These are phyloP conservation scores for Ambrosiella beaveri DNA, from an alignment of 2,329 filamentous ascomycete species.

Conservation along the genomic window DNA sequence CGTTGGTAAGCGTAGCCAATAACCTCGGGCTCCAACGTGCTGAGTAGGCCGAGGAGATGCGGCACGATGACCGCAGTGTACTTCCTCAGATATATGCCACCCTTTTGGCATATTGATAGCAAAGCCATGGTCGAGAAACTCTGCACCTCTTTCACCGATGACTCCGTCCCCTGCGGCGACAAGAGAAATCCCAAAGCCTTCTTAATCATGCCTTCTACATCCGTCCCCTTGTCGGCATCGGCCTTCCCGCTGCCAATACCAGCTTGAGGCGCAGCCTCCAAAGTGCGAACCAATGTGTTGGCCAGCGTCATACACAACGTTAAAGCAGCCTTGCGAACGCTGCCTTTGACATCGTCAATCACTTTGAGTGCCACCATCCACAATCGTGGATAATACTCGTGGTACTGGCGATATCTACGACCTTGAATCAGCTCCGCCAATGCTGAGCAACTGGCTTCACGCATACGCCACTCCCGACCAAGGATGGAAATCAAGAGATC, in stretches of 20 bases:
- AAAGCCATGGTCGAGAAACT: slow-evolving; percentile 68
- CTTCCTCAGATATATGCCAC: slow-evolving; percentile 57
- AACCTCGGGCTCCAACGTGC: slow-evolving; percentile 71
- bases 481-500: slow-evolving; percentile 76
- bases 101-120: slow-evolving; percentile 77
- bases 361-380: slow-evolving; percentile 81
- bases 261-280: slow-evolving; percentile 55
- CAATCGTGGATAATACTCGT: slow-evolving; percentile 67
- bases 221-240: not conserved
- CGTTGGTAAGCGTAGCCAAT: slow-evolving; percentile 90
- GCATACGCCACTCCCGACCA: slow-evolving; percentile 81
- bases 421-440: slow-evolving; percentile 79
- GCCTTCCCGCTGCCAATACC: not conserved
- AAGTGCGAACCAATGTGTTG: slow-evolving; percentile 65
- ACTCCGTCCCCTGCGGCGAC: slow-evolving; percentile 78
- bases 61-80: slow-evolving; percentile 72
- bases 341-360: slow-evolving; percentile 87
- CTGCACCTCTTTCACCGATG: slow-evolving; percentile 72
- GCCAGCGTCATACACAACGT: slow-evolving; percentile 71
- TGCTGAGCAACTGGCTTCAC: slow-evolving; percentile 81
- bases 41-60: slow-evolving; percentile 64
- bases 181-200: slow-evolving; percentile 82
- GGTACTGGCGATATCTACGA: slow-evolving; percentile 57
- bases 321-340: slow-evolving; percentile 65
- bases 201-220: slow-evolving; percentile 48